These are phyloP conservation scores for Epichloe amarillans DNA, from an alignment of 2,329 filamentous ascomycete genomes.

Conservation along the genomic window DNA sequence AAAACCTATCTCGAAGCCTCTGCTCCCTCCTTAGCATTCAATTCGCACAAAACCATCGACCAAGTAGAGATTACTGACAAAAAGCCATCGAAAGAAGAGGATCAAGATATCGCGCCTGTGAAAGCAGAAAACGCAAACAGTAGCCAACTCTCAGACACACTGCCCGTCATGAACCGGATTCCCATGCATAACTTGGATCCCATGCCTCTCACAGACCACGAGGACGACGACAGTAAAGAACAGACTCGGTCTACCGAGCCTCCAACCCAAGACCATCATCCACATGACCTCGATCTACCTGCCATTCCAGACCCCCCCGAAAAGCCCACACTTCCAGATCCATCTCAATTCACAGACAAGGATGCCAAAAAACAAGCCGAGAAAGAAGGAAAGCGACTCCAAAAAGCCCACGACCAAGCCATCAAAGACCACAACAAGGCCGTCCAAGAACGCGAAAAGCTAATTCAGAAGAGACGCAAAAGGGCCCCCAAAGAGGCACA, in stretches of 20 bases:
- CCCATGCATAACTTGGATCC: constrained; percentile 26
- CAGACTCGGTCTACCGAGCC: background rate
- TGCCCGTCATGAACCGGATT: constrained; percentile 8
- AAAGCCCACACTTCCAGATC: constrained; percentile 33
- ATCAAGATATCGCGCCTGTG: background rate
- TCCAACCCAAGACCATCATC: background rate
- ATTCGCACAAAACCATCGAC: background rate
- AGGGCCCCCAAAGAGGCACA: constrained; percentile 29
- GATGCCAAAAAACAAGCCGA: constrained; percentile 57
- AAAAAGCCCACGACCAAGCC: constrained; percentile 53
- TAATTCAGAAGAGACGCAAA: constrained; percentile 39
- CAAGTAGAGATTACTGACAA: background rate
- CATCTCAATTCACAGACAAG: constrained; percentile 47
- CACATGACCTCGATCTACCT: constrained; percentile 19
- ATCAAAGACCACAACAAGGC: constrained; percentile 53
- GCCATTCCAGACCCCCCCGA: constrained; percentile 36
- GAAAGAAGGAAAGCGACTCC: constrained; percentile 48
- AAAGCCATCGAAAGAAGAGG: background rate
- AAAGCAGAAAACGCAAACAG: background rate
- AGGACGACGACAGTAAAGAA: background rate
- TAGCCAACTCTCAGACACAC: background rate
- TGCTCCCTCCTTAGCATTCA: background rate
- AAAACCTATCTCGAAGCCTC: background rate
- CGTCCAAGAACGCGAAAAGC: constrained; percentile 48
- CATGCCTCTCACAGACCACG: constrained; percentile 16